A percentile compares a stretch with the other conserved stretches of the same genome.
These are phyloP conservation scores for Fusarium cyanostomum DNA, from an alignment of 2,329 filamentous ascomycete genomes.

Conservation along the genomic window DNA sequence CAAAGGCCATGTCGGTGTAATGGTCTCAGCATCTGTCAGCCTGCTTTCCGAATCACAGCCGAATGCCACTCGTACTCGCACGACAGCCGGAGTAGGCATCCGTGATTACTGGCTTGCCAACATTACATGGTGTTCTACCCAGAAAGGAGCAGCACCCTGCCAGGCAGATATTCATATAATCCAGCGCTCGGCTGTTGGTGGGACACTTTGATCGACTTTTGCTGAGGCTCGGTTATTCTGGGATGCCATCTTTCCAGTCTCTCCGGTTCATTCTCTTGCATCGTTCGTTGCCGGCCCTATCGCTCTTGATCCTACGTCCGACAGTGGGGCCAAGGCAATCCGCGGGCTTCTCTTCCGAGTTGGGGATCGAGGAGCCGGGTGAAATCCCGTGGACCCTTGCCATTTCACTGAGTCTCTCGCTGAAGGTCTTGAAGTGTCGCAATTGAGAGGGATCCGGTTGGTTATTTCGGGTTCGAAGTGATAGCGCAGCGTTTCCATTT, in stretches of 20 bases:
- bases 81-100: constrained; percentile 30
- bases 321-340: constrained; percentile 34
- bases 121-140: constrained; percentile 17
- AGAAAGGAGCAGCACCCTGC: background rate
- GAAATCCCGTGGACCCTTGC: constrained; percentile 29
- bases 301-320: constrained; percentile 23
- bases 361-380: constrained; percentile 29
- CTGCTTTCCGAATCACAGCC: constrained; percentile 34
- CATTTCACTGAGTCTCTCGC: constrained; percentile 23
- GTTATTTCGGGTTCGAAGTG: constrained; percentile 6
- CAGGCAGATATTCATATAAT: constrained; percentile 21
- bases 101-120: constrained; percentile 20
- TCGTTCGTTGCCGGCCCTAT: constrained; percentile 24
- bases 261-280: constrained; percentile 39
- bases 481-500: constrained; percentile 4
- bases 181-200: constrained; percentile 14
- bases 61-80: constrained; percentile 37
- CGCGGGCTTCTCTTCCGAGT: constrained; percentile 33
- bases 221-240: constrained; percentile 16
- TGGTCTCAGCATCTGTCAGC: constrained; percentile 36
- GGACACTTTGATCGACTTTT: constrained; percentile 4
- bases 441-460: background rate
- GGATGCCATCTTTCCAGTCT: constrained; percentile 2
- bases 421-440: constrained; percentile 13
- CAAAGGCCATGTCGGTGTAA: constrained; percentile 33